phyloP scores from a whole-genome alignment of 768 basidiomycete species.

The Russula earlei region DNA sequence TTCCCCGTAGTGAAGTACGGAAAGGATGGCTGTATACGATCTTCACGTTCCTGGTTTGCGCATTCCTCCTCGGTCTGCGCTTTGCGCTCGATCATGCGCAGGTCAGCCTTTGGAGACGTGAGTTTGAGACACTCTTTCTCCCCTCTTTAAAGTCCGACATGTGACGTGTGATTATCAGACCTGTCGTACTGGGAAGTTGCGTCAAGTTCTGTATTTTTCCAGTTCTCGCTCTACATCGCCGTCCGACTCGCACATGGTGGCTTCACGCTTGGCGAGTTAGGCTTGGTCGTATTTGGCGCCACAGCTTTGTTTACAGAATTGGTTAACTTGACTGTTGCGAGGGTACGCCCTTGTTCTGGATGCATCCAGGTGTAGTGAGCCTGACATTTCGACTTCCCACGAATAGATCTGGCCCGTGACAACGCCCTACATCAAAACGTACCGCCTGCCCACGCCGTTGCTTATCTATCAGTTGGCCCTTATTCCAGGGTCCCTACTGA shows the following conservation, averaged over 20 bases:
- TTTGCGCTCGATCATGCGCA: conserved; percentile 33
- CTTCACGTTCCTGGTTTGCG: conserved; percentile 49
- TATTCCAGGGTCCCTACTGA: conserved; percentile 83
- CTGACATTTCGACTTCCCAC: conserved; percentile 4
- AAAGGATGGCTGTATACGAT: conserved; percentile 55
- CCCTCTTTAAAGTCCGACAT: neutral
- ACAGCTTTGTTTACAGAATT: conserved; percentile 82
- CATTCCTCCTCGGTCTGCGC: conserved; percentile 41
- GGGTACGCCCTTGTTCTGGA: conserved; percentile 39
- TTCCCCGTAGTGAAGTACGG: conserved; percentile 61
- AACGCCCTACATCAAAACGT: conserved; percentile 82
- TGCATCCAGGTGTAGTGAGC: neutral
- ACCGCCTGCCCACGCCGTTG: conserved; percentile 85
- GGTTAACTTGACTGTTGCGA: conserved; percentile 71
- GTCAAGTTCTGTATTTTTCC: conserved; percentile 72
- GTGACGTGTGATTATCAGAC: conserved; percentile 36
- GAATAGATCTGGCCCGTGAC: conserved; percentile 67
- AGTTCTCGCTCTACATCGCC: conserved; percentile 83
- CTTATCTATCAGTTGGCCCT: conserved; percentile 88
- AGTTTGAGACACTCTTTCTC: neutral
- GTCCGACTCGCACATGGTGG: conserved; percentile 87
- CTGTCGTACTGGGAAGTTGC: conserved; percentile 68
- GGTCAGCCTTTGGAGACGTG: conserved; percentile 64
- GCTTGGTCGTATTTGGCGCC: conserved; percentile 80
- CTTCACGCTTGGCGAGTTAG: conserved; percentile 92